These are phyloP conservation scores for Tricholoma terreum DNA, from an alignment of 768 basidiomycete species.

Conservation along the genomic window DNA sequence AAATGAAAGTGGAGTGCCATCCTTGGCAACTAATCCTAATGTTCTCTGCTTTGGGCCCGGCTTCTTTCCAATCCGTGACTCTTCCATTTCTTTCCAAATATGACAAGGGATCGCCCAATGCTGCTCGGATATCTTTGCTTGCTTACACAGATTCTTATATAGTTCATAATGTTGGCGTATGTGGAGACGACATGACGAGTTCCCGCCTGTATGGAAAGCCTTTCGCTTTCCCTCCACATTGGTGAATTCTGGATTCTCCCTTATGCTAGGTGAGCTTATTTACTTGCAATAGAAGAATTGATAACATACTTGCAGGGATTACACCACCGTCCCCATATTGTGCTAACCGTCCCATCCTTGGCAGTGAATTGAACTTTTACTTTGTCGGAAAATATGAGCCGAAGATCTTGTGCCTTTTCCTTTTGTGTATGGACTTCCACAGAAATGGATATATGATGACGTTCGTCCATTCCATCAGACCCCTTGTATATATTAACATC, in stretches of 20 bases:
- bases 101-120: background rate
- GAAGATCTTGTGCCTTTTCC: background rate
- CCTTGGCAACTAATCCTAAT: background rate
- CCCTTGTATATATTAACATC: background rate
- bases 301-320: background rate
- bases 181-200: background rate
- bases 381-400: background rate
- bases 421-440: background rate
- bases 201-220: background rate
- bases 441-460: too few relatives aligned
- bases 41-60: background rate
- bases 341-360: too few relatives aligned
- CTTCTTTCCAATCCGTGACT: background rate
- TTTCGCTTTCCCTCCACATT: background rate
- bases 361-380: too few relatives aligned
- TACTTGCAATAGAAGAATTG: too few relatives aligned
- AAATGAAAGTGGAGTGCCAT: slow-evolving; percentile 1
- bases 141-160: background rate
- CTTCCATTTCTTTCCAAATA: background rate
- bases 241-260: background rate
- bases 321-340: background rate
- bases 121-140: background rate
- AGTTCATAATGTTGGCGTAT: background rate
- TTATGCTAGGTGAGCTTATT: background rate
- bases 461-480: too few relatives aligned